Evolutionary conservation across 768 basidiomycete species (phyloP).

Genomic region (Mrakia blollopis): DNA sequence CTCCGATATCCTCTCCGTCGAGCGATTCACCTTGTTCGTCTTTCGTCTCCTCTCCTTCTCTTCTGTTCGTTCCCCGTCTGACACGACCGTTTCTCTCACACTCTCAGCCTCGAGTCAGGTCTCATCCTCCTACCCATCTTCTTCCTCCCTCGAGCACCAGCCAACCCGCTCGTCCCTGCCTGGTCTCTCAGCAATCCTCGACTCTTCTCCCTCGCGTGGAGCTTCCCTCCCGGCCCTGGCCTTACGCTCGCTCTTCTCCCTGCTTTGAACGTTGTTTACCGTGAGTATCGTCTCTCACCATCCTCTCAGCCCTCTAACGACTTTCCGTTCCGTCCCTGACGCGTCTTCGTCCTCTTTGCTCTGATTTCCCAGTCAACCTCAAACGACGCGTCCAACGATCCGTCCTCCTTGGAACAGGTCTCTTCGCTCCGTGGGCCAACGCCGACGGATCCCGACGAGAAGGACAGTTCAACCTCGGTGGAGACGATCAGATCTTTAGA

Average conservation of each 20-base stretch:
- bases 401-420: neutral
- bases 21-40: neutral
- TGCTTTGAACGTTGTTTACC: constrained; percentile 8
- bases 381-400: constrained; percentile 12
- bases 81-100: neutral
- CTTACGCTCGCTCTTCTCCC: constrained; percentile 15
- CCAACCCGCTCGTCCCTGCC: neutral
- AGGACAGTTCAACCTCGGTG: neutral
- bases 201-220: constrained; percentile 17
- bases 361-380: neutral
- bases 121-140: constrained; percentile 11
- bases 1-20: constrained; percentile 1
- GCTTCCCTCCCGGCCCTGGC: constrained; percentile 19
- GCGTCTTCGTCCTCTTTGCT: neutral
- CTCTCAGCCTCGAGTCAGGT: neutral
- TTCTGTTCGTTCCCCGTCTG: neutral
- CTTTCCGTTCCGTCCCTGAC: no score
- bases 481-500: neutral
- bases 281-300: neutral
- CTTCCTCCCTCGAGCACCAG: constrained; percentile 17
- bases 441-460: neutral
- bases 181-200: constrained; percentile 8
- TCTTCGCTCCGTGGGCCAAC: constrained; percentile 2
- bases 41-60: neutral
- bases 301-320: neutral